Evolutionary conservation across 2,329 filamentous ascomycete species (phyloP), one percentile per base, ranked within the genome.

Genomic region (Pestalotiopsis sp.): DNA sequence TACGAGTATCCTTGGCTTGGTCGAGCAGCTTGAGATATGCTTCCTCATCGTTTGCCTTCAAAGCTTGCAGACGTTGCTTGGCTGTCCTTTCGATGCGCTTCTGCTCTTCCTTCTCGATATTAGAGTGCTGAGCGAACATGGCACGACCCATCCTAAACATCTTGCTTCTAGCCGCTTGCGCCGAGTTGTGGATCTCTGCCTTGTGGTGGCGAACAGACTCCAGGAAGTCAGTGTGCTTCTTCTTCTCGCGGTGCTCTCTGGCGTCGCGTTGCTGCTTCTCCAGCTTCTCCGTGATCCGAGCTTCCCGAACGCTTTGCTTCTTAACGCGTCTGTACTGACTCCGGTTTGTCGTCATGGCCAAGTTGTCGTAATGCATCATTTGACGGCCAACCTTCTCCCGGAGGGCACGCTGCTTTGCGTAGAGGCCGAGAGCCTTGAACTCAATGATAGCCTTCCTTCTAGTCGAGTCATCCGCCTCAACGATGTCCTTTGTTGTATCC

Each of bases 21-120:
- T 97, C 96, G 76, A 99, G 91, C 78, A 99, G 87, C 82, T 98
- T 98, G 82, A 99, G 89, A 80, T 99, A 99, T 0, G 96, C 97
- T 83, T 98, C 96, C 84, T 99, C 96, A 81, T 99, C 96, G 90
- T 99, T 97, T 76, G 96, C 95, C 84, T 98, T 98, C 80, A 99
- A 88, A 71, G 96, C 96, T 82, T 98, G 95, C 73, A 99, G 91
- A 98, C 96, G 96, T 82, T 99, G 96, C 86, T 99, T 99, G 72
- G 96, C 96, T 11, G 95, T 99, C 72, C 96, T 90, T 84, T 99
- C 96, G 73, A 99, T 93, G 71, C 96, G 93, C 85, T 97, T 98
- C 87, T 98, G 95, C 83, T 99, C 96, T 85, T 99, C 96, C 84
- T 97, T 97, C 81, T 99, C 96, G 79, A 99, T 98, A 79, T 95